phyloP scores from a whole-genome alignment of 805 yeast species.

The Spathaspora girioi region DNA sequence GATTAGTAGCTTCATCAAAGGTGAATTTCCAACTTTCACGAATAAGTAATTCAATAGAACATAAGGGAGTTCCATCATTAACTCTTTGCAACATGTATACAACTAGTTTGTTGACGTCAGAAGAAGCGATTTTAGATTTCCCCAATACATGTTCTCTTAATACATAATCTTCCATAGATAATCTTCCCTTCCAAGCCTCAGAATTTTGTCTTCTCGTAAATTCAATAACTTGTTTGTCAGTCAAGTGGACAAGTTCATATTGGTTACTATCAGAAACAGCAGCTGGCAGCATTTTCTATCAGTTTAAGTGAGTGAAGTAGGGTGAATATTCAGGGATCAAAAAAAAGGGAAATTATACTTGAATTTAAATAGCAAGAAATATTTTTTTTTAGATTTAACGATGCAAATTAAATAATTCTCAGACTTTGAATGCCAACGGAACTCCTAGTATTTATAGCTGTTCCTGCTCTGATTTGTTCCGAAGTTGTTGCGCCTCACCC shows the following conservation, averaged over 20 bases:
- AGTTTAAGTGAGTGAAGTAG: not conserved
- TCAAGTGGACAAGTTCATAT: slow-evolving; percentile 14
- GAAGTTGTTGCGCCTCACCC: not conserved
- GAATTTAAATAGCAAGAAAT: not conserved
- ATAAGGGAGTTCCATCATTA: slow-evolving; percentile 14
- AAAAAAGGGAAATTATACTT: not conserved
- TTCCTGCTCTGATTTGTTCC: not conserved
- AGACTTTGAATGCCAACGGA: not conserved
- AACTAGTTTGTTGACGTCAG: slow-evolving; percentile 10
- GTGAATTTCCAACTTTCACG: slow-evolving; percentile 26
- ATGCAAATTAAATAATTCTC: not conserved
- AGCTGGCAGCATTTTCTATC: not conserved
- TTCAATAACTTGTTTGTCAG: slow-evolving; percentile 21
- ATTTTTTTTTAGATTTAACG: not conserved
- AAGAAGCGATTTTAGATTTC: slow-evolving; percentile 13
- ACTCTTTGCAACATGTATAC: slow-evolving; percentile 15
- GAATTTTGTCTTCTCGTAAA: slow-evolving; percentile 34
- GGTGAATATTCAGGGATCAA: not conserved
- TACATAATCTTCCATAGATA: slow-evolving; percentile 30
- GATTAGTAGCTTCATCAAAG: slow-evolving; percentile 8
- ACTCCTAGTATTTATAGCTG: not conserved
- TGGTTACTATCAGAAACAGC: slow-evolving; percentile 1
- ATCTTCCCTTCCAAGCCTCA: slow-evolving; percentile 33
- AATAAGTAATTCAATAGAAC: slow-evolving; percentile 34
- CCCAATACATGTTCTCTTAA: slow-evolving; percentile 30